Percentiles rank a stretch among this genome's conserved stretches.
Evolutionary conservation across 2,329 filamentous ascomycete genomes (phyloP).

Genomic region (Scortechinia acanthostroma): DNA sequence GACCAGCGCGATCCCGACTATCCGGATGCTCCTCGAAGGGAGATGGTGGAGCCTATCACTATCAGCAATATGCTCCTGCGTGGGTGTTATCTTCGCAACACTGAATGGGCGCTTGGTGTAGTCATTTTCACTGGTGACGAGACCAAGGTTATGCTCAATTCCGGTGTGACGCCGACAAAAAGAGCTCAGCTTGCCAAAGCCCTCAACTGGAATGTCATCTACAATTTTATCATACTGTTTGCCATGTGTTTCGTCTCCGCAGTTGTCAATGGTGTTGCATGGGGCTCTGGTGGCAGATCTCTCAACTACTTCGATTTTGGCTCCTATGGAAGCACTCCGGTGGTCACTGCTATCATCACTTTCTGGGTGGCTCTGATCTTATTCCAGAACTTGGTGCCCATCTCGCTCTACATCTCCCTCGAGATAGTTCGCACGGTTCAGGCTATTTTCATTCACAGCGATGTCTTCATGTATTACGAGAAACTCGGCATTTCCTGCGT

Average conservation of each 20-base stretch:
- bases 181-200: slow-evolving; percentile 84
- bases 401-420: slow-evolving; percentile 93
- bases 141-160: slow-evolving; percentile 99
- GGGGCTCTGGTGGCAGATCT: slow-evolving; percentile 69
- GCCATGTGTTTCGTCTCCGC: slow-evolving; percentile 81
- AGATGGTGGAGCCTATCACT: slow-evolving; percentile 85
- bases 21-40: slow-evolving; percentile 51
- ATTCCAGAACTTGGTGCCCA: slow-evolving; percentile 97
- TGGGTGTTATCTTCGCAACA: slow-evolving; percentile 89
- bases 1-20: slow-evolving; percentile 62
- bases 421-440: slow-evolving; percentile 91
- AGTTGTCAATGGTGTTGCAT: slow-evolving; percentile 77
- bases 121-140: slow-evolving; percentile 92
- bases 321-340: slow-evolving; percentile 68
- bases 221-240: slow-evolving; percentile 87
- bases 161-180: slow-evolving; percentile 90
- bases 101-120: slow-evolving; percentile 88
- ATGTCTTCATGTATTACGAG: slow-evolving; percentile 95
- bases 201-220: slow-evolving; percentile 93
- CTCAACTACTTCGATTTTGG: slow-evolving; percentile 78
- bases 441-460: slow-evolving; percentile 95
- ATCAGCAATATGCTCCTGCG: slow-evolving; percentile 94
- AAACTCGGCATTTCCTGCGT: slow-evolving; percentile 89
- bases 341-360: slow-evolving; percentile 84
- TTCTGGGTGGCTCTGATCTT: slow-evolving; percentile 93